phyloP scores from a whole-genome alignment of 2,329 filamentous ascomycete genomes.

The Allantophomopsis lycopodina region DNA sequence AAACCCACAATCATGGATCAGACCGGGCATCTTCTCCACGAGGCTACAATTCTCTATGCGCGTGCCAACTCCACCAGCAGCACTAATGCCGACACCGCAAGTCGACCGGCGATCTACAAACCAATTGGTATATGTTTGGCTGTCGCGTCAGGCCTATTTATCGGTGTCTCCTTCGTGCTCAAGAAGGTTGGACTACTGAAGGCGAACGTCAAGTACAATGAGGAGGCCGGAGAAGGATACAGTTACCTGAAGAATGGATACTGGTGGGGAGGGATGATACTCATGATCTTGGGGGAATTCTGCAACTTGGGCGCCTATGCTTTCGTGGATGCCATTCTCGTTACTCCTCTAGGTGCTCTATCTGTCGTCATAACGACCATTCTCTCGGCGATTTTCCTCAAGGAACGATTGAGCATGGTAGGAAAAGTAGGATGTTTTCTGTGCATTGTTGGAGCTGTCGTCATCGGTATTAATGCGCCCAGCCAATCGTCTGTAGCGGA shows the following conservation, averaged over 20 bases:
- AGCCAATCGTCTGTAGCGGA: slow-evolving; percentile 69
- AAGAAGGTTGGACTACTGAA: slow-evolving; percentile 87
- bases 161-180: slow-evolving; percentile 86
- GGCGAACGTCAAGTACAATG: slow-evolving; percentile 92
- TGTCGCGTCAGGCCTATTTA: slow-evolving; percentile 78
- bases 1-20: slow-evolving; percentile 21
- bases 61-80: slow-evolving; percentile 23
- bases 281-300: slow-evolving; percentile 94
- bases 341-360: slow-evolving; percentile 81
- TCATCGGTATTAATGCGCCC: slow-evolving; percentile 91
- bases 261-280: slow-evolving; percentile 93
- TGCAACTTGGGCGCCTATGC: slow-evolving; percentile 97
- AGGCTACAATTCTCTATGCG: slow-evolving; percentile 27
- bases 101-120: slow-evolving; percentile 46
- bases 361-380: slow-evolving; percentile 88
- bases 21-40: slow-evolving; percentile 20
- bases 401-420: slow-evolving; percentile 88
- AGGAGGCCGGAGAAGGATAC: slow-evolving; percentile 91
- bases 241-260: slow-evolving; percentile 89
- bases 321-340: slow-evolving; percentile 91
- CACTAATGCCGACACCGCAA: slow-evolving; percentile 8
- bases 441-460: slow-evolving; percentile 82
- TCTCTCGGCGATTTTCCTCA: slow-evolving; percentile 86
- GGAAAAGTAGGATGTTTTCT: slow-evolving; percentile 94
- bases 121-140: slow-evolving; percentile 77